phyloP scores from a whole-genome alignment of 2,329 filamentous ascomycete species.

The Didymella exigua region DNA sequence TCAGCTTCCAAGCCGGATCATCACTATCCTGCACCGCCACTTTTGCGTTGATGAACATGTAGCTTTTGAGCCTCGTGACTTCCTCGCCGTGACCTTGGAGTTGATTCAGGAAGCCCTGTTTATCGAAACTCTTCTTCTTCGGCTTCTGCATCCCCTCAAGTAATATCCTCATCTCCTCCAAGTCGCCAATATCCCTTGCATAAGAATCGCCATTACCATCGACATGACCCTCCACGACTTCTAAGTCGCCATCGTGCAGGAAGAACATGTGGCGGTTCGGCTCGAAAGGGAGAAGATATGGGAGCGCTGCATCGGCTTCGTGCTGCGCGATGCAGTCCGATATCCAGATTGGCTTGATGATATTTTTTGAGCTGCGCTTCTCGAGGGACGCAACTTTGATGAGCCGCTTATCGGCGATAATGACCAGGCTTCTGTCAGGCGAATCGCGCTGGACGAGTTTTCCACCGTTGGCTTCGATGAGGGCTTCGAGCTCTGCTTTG shows the following conservation, averaged over 20 bases:
- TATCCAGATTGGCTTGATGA: constrained; percentile 82
- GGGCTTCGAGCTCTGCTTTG: constrained; percentile 77
- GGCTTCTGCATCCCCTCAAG: constrained; percentile 46
- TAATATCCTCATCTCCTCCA: constrained; percentile 64
- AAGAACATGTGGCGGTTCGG: constrained; percentile 73
- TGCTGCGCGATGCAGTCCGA: constrained; percentile 75
- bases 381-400: constrained; percentile 85
- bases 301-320: constrained; percentile 58
- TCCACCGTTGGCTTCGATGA: constrained; percentile 85
- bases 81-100: constrained; percentile 36
- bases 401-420: constrained; percentile 77
- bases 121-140: constrained; percentile 25
- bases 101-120: constrained; percentile 32
- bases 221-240: constrained; percentile 64
- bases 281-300: constrained; percentile 69
- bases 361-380: constrained; percentile 71
- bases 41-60: constrained; percentile 41
- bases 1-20: constrained; percentile 28
- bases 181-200: constrained; percentile 66
- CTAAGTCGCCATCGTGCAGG: constrained; percentile 62
- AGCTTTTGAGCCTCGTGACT: constrained; percentile 33
- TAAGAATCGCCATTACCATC: constrained; percentile 87
- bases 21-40: constrained; percentile 22
- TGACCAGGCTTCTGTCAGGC: constrained; percentile 66
- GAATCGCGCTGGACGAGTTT: constrained; percentile 75